Percentiles rank a stretch among this genome's conserved stretches.
phyloP scores from a whole-genome alignment of 116 monocot species.

The Papilionanthe hybrid region DNA sequence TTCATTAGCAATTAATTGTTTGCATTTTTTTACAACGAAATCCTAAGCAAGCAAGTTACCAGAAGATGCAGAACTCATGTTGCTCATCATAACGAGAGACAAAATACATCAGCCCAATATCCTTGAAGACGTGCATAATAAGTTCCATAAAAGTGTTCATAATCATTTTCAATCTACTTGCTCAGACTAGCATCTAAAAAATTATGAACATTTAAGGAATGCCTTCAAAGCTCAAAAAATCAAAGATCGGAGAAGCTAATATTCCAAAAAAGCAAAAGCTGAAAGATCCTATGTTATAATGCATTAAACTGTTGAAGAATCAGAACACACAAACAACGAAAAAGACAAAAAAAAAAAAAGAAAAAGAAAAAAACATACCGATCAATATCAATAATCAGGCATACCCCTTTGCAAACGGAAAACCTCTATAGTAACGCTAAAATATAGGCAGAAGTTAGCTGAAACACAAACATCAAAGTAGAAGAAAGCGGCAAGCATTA shows the following conservation, averaged over 20 bases:
- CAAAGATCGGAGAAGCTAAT: neutral
- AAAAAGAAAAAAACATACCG: neutral
- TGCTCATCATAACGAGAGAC: neutral
- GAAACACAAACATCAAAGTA: neutral
- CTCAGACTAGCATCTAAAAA: too few species aligned
- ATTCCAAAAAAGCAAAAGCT: neutral
- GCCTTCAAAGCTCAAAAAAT: neutral
- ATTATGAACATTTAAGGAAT: too few species aligned
- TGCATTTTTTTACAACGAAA: neutral
- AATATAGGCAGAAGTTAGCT: neutral
- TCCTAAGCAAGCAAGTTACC: neutral
- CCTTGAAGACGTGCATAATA: neutral
- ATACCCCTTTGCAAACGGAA: neutral
- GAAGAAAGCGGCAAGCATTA: neutral
- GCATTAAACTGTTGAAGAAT: neutral
- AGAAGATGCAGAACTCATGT: neutral
- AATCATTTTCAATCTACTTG: neutral
- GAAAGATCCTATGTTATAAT: neutral
- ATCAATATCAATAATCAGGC: conserved; percentile 2
- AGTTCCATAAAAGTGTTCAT: neutral
- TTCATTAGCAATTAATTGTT: neutral
- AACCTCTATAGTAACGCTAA: neutral
- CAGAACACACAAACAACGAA: neutral
- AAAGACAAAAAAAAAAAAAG: neutral
- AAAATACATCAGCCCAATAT: neutral